Evolutionary conservation across 2,329 filamentous ascomycete genomes (phyloP), one percentile per base, ranked within the genome.

Genomic region (Aspergillus terreus): DNA sequence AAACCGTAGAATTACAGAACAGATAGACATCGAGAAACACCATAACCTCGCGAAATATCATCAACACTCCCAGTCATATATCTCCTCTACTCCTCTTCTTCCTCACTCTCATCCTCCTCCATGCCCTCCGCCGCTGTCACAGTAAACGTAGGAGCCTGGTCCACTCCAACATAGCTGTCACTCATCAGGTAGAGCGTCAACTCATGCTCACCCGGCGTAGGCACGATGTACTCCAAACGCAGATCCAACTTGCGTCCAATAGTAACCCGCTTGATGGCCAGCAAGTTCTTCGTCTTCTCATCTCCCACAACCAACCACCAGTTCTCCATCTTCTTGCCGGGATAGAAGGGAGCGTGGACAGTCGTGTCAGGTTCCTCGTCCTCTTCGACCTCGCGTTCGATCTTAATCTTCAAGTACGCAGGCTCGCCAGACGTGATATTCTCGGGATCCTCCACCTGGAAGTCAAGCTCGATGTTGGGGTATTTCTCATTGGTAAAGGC

Each of bases 271-370:
- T 97, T 99, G 77, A 97, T 96, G 2, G 90, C 92, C 52, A 97
- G 78, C 56, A 99, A 77, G 57, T 81, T 92, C 77, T 90, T 92
- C 38, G 87, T 90, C 69, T 84, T 87, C 75, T 96, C 91, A 62
- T 97, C 92, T 27, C 92, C 92, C 32, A 99, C 90, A 17, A 99
- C 90, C 50, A 99, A 76, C 94, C 94, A 99, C 92, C 92, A 99
- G 68, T 94, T 96, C 79, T 99, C 94, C 77, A 90, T 87, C 80
- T 99, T 99, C 71, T 87, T 87, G 46, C 72, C 78, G 1, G 94
- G 92, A 69, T 94, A 99, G 79, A 97, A 99, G 0, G 94, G 94
- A 47, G 92, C 92, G 68, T 97, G 92, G 2, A 97, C 95, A 1
- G 85, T 86, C 2, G 87, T 82, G 68, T 96, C 90, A 14, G 88